Conservation (phyloP, 2,329 filamentous ascomycete species). For the Exophiala xenobiotica region DNA sequence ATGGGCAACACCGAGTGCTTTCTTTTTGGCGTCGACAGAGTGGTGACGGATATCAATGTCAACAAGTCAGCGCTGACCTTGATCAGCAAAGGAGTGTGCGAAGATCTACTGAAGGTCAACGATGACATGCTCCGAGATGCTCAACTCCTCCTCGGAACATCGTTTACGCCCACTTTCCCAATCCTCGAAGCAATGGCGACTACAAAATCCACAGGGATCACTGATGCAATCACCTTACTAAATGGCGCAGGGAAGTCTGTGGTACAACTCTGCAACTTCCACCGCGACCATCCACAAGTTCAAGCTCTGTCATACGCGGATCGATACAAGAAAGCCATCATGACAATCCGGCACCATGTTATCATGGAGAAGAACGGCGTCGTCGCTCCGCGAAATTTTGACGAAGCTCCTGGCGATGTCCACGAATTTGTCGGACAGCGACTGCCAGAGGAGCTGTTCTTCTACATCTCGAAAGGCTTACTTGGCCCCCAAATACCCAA, state of each 20-base stretch:
- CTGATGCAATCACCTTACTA: conserved; percentile 76
- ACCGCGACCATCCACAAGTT: conserved; percentile 73
- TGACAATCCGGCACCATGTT: conserved; percentile 84
- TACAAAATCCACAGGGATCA: conserved; percentile 55
- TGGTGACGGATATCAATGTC: conserved; percentile 58
- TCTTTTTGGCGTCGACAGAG: conserved; percentile 77
- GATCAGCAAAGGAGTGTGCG: conserved; percentile 66
- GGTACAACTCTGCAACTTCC: conserved; percentile 70
- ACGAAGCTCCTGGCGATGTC: conserved; percentile 75
- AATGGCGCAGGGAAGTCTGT: conserved; percentile 66
- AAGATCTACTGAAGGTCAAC: conserved; percentile 51
- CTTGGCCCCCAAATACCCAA: conserved; percentile 76
- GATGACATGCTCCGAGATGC: conserved; percentile 59
- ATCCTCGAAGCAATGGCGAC: conserved; percentile 65
- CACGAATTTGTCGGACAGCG: conserved; percentile 89
- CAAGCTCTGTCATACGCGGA: conserved; percentile 75
- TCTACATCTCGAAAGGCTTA: conserved; percentile 81
- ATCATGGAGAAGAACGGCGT: conserved; percentile 75
- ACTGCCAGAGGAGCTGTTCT: conserved; percentile 83
- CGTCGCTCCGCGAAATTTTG: conserved; percentile 70
- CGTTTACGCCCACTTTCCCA: conserved; percentile 77
- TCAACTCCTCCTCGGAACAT: conserved; percentile 77
- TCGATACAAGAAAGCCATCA: conserved; percentile 80
- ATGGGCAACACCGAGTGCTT: conserved; percentile 84
- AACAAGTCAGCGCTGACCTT: conserved; percentile 63